Evolutionary conservation across 148 eudicot species (phyloP).

Genomic region (Arbutus unedo): DNA sequence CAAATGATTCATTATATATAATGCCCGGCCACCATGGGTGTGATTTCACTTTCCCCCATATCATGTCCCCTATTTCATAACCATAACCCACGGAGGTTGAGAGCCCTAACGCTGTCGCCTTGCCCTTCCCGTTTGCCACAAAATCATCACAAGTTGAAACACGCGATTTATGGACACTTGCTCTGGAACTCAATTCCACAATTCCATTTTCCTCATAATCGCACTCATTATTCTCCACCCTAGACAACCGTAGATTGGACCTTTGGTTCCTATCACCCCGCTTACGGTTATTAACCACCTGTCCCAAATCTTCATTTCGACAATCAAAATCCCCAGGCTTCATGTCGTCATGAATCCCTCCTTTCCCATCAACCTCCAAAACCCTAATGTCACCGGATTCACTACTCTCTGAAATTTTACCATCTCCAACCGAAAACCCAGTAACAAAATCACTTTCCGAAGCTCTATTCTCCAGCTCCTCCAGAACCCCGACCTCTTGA

Average conservation of each 20-base stretch:
- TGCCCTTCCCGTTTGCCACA: constrained; percentile 22
- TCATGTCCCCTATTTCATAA: constrained; percentile 81
- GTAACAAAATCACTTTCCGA: constrained; percentile 8
- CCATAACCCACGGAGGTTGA: constrained; percentile 32
- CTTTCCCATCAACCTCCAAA: constrained; percentile 9
- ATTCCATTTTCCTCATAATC: constrained; percentile 6
- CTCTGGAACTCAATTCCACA: neutral
- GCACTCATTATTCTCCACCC: neutral
- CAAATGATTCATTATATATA: constrained; percentile 65
- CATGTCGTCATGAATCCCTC: neutral
- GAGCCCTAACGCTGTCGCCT: constrained; percentile 16
- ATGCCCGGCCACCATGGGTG: constrained; percentile 99
- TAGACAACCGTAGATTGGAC: neutral
- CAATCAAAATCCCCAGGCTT: neutral
- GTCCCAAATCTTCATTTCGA: neutral
- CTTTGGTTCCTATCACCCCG: neutral
- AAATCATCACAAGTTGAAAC: constrained; percentile 25
- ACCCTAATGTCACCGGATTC: neutral
- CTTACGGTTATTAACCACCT: neutral
- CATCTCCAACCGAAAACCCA: constrained; percentile 10
- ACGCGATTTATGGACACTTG: neutral
- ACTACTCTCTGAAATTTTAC: neutral
- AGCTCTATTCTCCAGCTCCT: constrained; percentile 9
- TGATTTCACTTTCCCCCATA: constrained; percentile 98
- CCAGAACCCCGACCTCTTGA: constrained; percentile 22